Evolutionary conservation across 495 filamentous ascomycete species (phyloP).

Genomic region (Neurospora sp.): DNA sequence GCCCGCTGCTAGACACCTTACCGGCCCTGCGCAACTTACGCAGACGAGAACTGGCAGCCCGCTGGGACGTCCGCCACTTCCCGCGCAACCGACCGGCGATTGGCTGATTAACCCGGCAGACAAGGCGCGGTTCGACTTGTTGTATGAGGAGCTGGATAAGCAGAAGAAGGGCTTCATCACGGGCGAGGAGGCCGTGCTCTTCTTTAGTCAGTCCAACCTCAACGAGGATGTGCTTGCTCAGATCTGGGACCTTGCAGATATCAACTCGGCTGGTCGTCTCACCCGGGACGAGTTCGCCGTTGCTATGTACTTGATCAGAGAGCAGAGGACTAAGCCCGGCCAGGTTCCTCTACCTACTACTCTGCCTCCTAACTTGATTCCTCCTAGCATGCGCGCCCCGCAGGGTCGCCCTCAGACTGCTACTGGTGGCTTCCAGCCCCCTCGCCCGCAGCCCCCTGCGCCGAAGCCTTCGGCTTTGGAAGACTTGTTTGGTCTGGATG

Average conservation of each 20-base stretch:
- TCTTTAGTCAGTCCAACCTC: slow-evolving; percentile 85
- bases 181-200: slow-evolving; percentile 87
- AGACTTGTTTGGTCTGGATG: slow-evolving; percentile 84
- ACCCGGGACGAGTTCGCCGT: slow-evolving; percentile 89
- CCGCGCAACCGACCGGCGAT: slow-evolving; percentile 56
- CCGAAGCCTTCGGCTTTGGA: slow-evolving; percentile 66
- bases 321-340: slow-evolving; percentile 64
- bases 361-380: slow-evolving; percentile 72
- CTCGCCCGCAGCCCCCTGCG: slow-evolving; percentile 40
- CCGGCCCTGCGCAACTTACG: slow-evolving; percentile 25
- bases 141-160: slow-evolving; percentile 76
- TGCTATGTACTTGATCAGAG: slow-evolving; percentile 91
- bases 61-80: slow-evolving; percentile 48
- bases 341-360: slow-evolving; percentile 52
- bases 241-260: slow-evolving; percentile 96
- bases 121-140: slow-evolving; percentile 73
- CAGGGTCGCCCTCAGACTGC: slow-evolving; percentile 44
- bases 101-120: slow-evolving; percentile 79
- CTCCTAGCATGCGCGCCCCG: slow-evolving; percentile 67
- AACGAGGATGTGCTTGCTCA: slow-evolving; percentile 85
- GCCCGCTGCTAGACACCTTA: slow-evolving; percentile 37
- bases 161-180: slow-evolving; percentile 70
- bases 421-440: slow-evolving; percentile 28
- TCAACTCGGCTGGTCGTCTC: slow-evolving; percentile 78
- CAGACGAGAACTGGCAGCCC: slow-evolving; percentile 59